Base-by-base conservation (phyloP, 1,139 yeast genomes). In the Kodamaea ohmeri region DNA sequence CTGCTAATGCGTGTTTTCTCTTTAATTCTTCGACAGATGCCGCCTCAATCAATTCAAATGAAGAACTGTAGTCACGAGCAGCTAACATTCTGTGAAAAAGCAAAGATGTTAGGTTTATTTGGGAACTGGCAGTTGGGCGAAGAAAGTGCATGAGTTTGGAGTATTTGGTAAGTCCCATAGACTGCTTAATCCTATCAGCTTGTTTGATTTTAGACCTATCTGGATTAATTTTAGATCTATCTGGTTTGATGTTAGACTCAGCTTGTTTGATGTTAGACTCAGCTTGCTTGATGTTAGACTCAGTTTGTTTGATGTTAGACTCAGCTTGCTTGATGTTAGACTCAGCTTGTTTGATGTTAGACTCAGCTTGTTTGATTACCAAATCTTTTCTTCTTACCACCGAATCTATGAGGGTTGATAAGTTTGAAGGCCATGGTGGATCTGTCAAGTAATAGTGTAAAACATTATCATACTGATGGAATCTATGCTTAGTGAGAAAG, bases 21-120 rank as follows among this genome's bases (percentile, higher is more conserved):
- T n/a, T n/a, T n/a, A n/a, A n/a, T 20, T 20, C 22, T 20, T 6
- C 22, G 22, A 9, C 22, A 20, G 6, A 7, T 9, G 9, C 22
- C 6, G 22, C 22, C 8, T 20, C 22, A 20, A 69, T 43, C 16
- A 69, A 45, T 34, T 55, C 53, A 43, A 67, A 61, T 26, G 65
- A 52, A 32, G 58, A 60, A 32, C 51, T 48, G 47, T 67, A 69
- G 45, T 69, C 73, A 34, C 61, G 61, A n/a, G 52, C 45, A 3
- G 46, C 47, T 4, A 69, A 49, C 6, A 68, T 47, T 7, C 47
- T 32, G 18, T 51, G 50, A 21, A 65, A 42, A 0, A 56, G 56
- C 4, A 52, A 31, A 6, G n/a, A 8, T n/a, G 12, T 13, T 16
- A 31, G 32, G 9, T n/a, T n/a, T n/a, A n/a, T n/a, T n/a, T n/a